Conservation (phyloP, 305 asterid species). For the Euphrasia arctica region DNA sequence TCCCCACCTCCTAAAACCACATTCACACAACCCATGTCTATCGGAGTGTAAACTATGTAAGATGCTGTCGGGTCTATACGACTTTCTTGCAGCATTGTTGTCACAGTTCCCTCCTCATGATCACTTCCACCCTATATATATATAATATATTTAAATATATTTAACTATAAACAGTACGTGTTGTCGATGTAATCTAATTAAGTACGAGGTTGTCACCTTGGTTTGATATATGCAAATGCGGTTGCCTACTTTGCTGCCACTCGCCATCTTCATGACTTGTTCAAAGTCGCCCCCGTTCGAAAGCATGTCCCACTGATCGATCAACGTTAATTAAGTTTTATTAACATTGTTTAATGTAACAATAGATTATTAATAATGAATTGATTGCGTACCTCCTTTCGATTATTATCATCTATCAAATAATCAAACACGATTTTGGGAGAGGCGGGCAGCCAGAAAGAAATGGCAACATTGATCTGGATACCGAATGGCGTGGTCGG, state of each 20-base stretch:
- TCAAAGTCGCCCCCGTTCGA: constrained; percentile 37
- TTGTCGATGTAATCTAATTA: neutral
- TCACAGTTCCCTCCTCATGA: constrained; percentile 13
- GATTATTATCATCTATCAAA: constrained; percentile 29
- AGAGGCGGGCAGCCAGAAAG: constrained; percentile 52
- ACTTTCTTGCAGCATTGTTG: constrained; percentile 36
- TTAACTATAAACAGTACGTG: neutral
- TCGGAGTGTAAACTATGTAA: constrained; percentile 39
- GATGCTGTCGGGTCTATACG: constrained; percentile 39
- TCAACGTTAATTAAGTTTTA: neutral
- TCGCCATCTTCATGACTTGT: constrained; percentile 37
- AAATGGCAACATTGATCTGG: constrained; percentile 42
- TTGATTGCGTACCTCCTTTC: constrained; percentile 34
- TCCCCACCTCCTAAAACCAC: constrained; percentile 30
- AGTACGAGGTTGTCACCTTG: constrained; percentile 20
- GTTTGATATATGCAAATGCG: constrained; percentile 36
- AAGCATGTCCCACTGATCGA: constrained; percentile 46
- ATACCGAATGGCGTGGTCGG: constrained; percentile 38
- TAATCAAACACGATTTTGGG: constrained; percentile 45
- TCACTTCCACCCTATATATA: constrained; percentile 22
- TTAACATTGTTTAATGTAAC: neutral
- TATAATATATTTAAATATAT: neutral
- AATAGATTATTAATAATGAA: no score
- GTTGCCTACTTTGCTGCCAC: constrained; percentile 39
- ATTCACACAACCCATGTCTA: constrained; percentile 28